phyloP scores from a whole-genome alignment of 352 stramenopile species.

The Pythium myriotylum region DNA sequence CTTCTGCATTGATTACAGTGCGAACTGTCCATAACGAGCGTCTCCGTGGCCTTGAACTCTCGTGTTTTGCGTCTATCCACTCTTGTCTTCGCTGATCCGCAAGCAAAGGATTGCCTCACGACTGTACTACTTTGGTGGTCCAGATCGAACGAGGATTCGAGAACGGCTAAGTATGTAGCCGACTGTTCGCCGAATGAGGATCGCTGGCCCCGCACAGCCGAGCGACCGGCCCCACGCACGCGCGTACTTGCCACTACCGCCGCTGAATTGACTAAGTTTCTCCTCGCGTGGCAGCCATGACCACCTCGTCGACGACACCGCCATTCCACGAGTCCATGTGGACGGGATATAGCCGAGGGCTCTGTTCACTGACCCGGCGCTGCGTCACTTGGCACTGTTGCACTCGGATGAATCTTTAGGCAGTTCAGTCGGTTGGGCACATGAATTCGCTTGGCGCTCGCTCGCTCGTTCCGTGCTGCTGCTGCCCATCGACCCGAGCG shows the following conservation, averaged over 20 bases:
- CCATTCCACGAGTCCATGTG: conserved; percentile 4
- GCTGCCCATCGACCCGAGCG: too few relatives aligned
- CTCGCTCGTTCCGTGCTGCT: too few relatives aligned
- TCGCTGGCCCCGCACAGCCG: too few relatives aligned
- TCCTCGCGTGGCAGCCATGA: neutral
- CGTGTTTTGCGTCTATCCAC: too few relatives aligned
- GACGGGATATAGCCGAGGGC: neutral
- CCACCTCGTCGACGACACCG: neutral
- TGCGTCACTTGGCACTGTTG: neutral
- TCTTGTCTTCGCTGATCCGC: too few relatives aligned
- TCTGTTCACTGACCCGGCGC: neutral
- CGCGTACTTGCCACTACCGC: too few relatives aligned
- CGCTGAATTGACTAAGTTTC: neutral
- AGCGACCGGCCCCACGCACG: too few relatives aligned
- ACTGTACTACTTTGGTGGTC: neutral
- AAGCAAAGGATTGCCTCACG: neutral
- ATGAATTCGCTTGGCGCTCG: neutral
- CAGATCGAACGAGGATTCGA: too few relatives aligned
- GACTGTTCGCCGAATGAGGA: too few relatives aligned
- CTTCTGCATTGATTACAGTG: neutral
- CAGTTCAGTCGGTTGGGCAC: neutral
- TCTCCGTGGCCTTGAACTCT: too few relatives aligned
- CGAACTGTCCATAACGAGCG: neutral
- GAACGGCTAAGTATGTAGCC: too few relatives aligned
- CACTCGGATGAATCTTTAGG: conserved; percentile 10